Base-by-base conservation (phyloP, 345 rosid genomes). In the Dimocarpus longan region DNA sequence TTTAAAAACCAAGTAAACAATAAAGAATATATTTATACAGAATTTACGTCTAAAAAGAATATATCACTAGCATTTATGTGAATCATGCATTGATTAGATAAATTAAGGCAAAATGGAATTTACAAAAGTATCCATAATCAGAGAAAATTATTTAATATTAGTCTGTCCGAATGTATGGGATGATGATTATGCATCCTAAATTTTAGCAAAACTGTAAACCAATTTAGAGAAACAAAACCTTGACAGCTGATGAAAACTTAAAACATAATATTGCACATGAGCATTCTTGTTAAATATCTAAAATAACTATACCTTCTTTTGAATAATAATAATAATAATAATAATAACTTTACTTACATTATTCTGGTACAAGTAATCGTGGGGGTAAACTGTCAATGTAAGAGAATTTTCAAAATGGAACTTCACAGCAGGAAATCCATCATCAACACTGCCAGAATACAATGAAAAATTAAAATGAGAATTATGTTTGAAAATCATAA, bases 401-500 rank as follows among this genome's bases (percentile, higher is more conserved):
- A 95, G 93, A 26, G 93, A 91, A 71, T 78, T 90, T 66, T 88
- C 84, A 71, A 95, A 93, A 64, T 81, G 83, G 78, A 93, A 92
- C 74, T 79, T 89, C 44, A 93, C 95, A 0, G 81, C 75, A 0
- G 99, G 93, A 85, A 95, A 95, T 60, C 83, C 90, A 73, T 86
- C 81, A 76, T 91, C 91, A 21, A 88, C 80, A 4, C 98, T 95
- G 95, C 82, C 80, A 76, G 74, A 79, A 76, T 10, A 72, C 42
- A 19, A 21, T 68, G 28, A 66, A 76, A 66, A 63, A 69, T 11
- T 19, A 67, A 52, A n/a, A 18, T 56, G 54, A 37, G 65, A 74
- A 48, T 60, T 54, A 59, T 74, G 75, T 48, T 1, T 63, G 57
- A 1, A 60, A 72, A 67, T 26, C 64, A 46, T 42, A 74, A 6